Conservation (phyloP, 352 stramenopile genomes). For the Pythium diclinum region DNA sequence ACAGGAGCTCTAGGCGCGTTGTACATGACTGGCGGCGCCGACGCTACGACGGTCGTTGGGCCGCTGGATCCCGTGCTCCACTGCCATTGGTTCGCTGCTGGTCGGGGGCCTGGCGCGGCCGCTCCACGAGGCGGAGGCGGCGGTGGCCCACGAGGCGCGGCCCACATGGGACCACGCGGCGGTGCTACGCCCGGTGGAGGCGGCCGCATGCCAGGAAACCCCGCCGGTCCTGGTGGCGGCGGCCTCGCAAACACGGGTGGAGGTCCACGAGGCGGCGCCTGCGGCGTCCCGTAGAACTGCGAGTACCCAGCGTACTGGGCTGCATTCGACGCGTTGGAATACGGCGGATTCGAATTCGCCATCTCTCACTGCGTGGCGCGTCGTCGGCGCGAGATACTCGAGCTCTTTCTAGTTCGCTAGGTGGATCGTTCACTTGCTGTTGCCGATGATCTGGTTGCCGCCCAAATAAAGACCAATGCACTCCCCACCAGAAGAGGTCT, state of each 20-base stretch:
- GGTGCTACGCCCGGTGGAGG: conserved; percentile 19
- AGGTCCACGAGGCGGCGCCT: conserved; percentile 9
- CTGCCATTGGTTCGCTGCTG: conserved; percentile 48
- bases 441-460: not conserved
- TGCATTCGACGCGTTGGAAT: conserved; percentile 23
- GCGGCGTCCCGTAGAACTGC: conserved; percentile 23
- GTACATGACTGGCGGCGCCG: conserved; percentile 50
- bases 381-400: not conserved
- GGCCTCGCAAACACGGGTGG: conserved; percentile 26
- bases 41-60: conserved; percentile 22
- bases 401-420: not conserved
- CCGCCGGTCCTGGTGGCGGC: conserved; percentile 31
- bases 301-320: conserved; percentile 26
- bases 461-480: conserved; percentile 8
- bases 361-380: not conserved
- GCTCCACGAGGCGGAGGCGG: conserved; percentile 23
- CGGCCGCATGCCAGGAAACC: conserved; percentile 11
- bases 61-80: conserved; percentile 50
- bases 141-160: conserved; percentile 7
- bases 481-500: not conserved
- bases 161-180: conserved; percentile 16
- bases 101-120: conserved; percentile 13
- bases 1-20: conserved; percentile 18
- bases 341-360: conserved; percentile 27
- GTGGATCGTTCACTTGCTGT: not conserved